phyloP scores from a whole-genome alignment of 164 flowering plant species.

The Kalanchoe fedtschenkoi region DNA sequence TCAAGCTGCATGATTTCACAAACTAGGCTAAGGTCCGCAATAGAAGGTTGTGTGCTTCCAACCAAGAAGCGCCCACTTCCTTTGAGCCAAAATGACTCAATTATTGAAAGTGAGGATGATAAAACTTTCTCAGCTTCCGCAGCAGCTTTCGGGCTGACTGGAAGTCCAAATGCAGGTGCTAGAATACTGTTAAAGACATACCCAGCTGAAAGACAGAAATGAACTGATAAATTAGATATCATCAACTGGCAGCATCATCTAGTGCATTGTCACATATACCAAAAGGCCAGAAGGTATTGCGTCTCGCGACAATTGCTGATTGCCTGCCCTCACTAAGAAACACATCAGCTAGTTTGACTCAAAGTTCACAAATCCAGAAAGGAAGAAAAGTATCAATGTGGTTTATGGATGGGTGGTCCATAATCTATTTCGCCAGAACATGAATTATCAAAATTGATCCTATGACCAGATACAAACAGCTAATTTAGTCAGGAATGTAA shows the following conservation, averaged over 20 bases:
- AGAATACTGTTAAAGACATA: slow-evolving; percentile 32
- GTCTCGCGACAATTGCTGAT: not conserved
- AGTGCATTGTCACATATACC: no score
- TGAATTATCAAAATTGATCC: not conserved
- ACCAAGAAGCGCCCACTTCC: slow-evolving; percentile 54
- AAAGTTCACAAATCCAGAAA: not conserved
- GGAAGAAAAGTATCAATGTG: not conserved
- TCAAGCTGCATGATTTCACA: slow-evolving; percentile 88
- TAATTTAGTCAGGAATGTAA: no score
- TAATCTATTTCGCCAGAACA: not conserved
- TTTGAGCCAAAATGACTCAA: slow-evolving; percentile 72
- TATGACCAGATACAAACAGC: not conserved
- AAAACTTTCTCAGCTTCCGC: slow-evolving; percentile 52
- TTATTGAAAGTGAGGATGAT: slow-evolving; percentile 35
- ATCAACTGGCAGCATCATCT: not conserved
- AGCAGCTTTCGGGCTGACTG: slow-evolving; percentile 46
- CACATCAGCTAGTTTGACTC: no score
- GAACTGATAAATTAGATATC: slow-evolving; percentile 6
- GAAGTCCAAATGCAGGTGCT: slow-evolving; percentile 53
- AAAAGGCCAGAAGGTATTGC: not conserved
- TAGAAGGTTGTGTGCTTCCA: slow-evolving; percentile 66
- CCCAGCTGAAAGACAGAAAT: slow-evolving; percentile 31
- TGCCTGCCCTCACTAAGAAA: no score
- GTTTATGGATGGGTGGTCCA: not conserved
- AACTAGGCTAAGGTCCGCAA: slow-evolving; percentile 84